Percentiles rank a stretch among this genome's conserved stretches.
These are phyloP conservation scores for Gnomoniopsis sp. DNA, from an alignment of 2,329 filamentous ascomycete genomes.

Conservation along the genomic window DNA sequence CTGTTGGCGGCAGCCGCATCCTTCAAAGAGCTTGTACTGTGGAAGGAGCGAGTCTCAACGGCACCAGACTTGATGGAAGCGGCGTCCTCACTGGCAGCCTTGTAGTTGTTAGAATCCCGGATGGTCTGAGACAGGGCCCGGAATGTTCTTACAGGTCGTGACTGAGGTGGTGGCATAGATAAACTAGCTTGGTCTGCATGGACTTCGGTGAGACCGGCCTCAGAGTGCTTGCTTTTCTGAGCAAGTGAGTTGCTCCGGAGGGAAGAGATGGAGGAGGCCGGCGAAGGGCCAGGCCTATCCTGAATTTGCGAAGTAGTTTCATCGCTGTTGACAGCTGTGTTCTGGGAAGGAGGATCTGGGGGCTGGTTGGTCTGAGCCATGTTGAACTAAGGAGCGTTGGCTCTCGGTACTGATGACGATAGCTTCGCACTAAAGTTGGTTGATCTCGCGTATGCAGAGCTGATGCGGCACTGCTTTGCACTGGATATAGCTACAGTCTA, in stretches of 20 bases:
- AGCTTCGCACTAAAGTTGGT: conserved; percentile 22
- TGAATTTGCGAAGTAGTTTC: conserved; percentile 17
- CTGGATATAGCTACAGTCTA: neutral
- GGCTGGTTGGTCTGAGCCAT: conserved; percentile 12
- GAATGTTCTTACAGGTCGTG: conserved; percentile 39
- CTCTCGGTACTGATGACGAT: neutral
- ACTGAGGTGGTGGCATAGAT: conserved; percentile 58
- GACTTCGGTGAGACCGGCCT: conserved; percentile 55
- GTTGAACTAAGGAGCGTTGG: neutral
- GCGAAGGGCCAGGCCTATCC: conserved; percentile 31
- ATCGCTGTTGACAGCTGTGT: neutral
- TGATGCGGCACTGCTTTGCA: neutral
- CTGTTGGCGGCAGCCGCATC: conserved; percentile 15
- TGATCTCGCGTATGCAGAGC: neutral
- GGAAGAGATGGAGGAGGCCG: conserved; percentile 42
- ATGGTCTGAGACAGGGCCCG: conserved; percentile 39
- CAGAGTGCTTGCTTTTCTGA: conserved; percentile 57
- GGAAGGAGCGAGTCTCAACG: neutral
- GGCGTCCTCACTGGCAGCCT: conserved; percentile 38
- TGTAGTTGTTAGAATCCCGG: conserved; percentile 40
- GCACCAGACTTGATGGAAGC: conserved; percentile 15
- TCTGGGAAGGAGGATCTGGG: conserved; percentile 1
- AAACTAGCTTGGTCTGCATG: conserved; percentile 59
- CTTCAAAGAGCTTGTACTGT: conserved; percentile 3
- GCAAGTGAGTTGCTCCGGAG: conserved; percentile 26